These are phyloP conservation scores for Malus domestica DNA, from an alignment of 306 rosid species.

Conservation along the genomic window ASM211411v1 NC_041804.1:35258501-35259000, in stretches of 20 bases:
- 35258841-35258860: background rate
- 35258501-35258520: background rate
- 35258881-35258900: background rate
- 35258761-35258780: slow-evolving; percentile 1
- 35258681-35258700: slow-evolving; percentile 5
- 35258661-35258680: background rate
- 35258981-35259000: no score
- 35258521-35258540: background rate
- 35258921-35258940: no score
- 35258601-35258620: background rate
- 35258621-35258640: background rate
- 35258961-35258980: no score
- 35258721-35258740: background rate
- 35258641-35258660: background rate
- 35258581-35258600: background rate
- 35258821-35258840: no score
- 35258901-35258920: no score
- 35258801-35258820: no score
- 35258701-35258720: slow-evolving; percentile 34
- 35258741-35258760: background rate
- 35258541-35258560: no score
- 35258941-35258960: no score
- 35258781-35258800: background rate
- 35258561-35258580: background rate
- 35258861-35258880: background rate